Base-by-base conservation (phyloP, 805 yeast species). In the Sporopachydermia lactativora region DNA sequence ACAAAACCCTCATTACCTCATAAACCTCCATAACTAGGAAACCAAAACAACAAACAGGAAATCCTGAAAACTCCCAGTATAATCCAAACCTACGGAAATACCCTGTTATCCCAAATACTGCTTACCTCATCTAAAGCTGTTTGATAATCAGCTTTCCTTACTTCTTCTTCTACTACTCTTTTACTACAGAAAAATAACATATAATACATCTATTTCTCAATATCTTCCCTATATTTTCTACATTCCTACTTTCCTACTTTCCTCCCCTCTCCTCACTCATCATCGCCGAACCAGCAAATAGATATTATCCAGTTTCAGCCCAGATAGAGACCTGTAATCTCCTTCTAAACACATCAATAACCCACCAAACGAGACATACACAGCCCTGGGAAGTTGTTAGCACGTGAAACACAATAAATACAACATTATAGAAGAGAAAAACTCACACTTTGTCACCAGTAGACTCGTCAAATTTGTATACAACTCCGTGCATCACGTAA, bases 401-500 rank as follows among this genome's bases (percentile, higher is more conserved):
- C 41, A 43, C 4, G 28, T 13, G 11, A 16, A 5, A 24, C 31
- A 24, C 14, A 6, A 15, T 35, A 6, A 35, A 35, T 11, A 15
- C 15, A 8, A 11, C 11, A 8, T 17, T 14, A 35, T 11, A 8
- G n/a, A 16, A 2, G 13, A 14, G 3, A 6, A 2, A 15, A 15
- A 47, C 64, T 45, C 40, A 60, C 54, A 67, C 65, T 49, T 65
- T 64, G 46, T 70, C 74, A 48, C 73, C 73, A 36, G 69, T 66
- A 46, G 79, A 74, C 63, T 92, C 98, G 59, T 89, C 96, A 56
- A 92, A 92, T 60, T 89, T 88, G 68, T 92, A 92, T 37, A 92
- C 94, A 4, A 95, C 86, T 41, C 98, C 98, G 58, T 88, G 77
- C 97, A 92, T 89, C 49, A 92, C 97, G 53, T 92, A 92, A 60